Evolutionary conservation across 768 basidiomycete species (phyloP).

Genomic region (Amanita muscaria): DNA sequence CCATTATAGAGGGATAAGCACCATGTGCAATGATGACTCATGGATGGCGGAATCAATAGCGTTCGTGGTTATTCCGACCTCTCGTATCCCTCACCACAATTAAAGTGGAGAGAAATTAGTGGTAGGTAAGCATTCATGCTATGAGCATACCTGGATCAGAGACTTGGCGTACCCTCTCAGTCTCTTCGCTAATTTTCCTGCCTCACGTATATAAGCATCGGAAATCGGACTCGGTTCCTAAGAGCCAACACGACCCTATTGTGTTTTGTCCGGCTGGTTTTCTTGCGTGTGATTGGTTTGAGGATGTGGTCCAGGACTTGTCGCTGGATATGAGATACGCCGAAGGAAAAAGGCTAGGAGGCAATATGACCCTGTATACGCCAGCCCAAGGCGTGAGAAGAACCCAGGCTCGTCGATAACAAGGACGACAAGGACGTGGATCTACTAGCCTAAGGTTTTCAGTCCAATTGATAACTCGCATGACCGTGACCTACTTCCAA

Average conservation of each 20-base stretch:
- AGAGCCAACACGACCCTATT: constrained; percentile 33
- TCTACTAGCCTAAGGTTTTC: no score
- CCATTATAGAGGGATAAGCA: constrained; percentile 86
- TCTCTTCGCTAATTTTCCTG: constrained; percentile 46
- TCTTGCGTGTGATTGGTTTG: constrained; percentile 29
- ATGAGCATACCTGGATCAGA: constrained; percentile 39
- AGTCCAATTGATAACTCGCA: no score
- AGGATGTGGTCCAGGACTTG: constrained; percentile 46
- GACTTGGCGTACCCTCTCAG: constrained; percentile 47
- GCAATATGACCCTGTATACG: constrained; percentile 52
- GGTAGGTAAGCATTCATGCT: no score
- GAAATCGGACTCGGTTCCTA: constrained; percentile 52
- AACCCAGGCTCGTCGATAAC: no score
- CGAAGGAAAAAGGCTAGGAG: constrained; percentile 54
- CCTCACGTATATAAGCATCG: no score
- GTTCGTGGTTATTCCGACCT: no score
- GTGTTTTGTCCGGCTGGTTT: constrained; percentile 9
- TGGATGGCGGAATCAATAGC: constrained; percentile 54
- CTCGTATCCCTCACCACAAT: no score
- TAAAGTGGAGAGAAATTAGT: no score
- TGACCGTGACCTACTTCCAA: no score
- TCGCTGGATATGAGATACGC: constrained; percentile 51
- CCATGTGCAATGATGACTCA: constrained; percentile 51
- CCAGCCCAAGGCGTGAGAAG: no score
- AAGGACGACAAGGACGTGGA: no score